Conservation (phyloP, 257 asterid genomes). For the Knoxia roxburghii region DNA sequence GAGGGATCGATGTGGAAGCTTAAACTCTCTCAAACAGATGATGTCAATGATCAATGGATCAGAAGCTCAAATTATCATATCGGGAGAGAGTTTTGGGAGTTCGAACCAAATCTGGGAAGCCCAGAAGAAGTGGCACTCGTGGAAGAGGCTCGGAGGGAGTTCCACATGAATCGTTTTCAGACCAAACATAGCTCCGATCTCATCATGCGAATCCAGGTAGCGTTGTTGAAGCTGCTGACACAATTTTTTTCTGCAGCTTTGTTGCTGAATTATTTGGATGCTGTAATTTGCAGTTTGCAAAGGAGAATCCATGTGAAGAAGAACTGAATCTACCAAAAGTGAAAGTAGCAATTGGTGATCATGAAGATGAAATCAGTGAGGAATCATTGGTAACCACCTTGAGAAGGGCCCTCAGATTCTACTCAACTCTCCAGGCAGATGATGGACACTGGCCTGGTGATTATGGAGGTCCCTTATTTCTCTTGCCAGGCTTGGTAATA, state of each 20-base stretch:
- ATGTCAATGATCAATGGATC: conserved; percentile 24
- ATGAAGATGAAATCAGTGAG: conserved; percentile 37
- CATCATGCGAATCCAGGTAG: conserved; percentile 44
- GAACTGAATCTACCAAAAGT: conserved; percentile 17
- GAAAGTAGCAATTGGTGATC: conserved; percentile 15
- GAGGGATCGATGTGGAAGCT: conserved; percentile 58
- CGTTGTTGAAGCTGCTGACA: not conserved
- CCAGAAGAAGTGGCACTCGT: conserved; percentile 27
- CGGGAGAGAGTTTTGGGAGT: conserved; percentile 44
- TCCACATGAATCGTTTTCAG: conserved; percentile 27
- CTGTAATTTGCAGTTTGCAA: conserved; percentile 33
- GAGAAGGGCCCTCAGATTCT: conserved; percentile 42
- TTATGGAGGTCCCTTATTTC: conserved; percentile 73
- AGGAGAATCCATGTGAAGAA: conserved; percentile 23
- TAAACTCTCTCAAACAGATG: conserved; percentile 24
- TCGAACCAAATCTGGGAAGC: conserved; percentile 34
- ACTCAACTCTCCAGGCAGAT: conserved; percentile 53
- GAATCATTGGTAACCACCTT: conserved; percentile 40
- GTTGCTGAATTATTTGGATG: too few relatives aligned
- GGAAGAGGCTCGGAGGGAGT: conserved; percentile 23
- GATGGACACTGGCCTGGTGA: conserved; percentile 89
- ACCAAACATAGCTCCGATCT: conserved; percentile 41
- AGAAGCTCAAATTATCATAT: conserved; percentile 27
- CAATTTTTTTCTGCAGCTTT: too few relatives aligned
- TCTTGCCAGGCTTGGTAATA: conserved; percentile 58